Base-by-base conservation (phyloP, 208 protist species). In the Trichomonas tenax region DNA sequence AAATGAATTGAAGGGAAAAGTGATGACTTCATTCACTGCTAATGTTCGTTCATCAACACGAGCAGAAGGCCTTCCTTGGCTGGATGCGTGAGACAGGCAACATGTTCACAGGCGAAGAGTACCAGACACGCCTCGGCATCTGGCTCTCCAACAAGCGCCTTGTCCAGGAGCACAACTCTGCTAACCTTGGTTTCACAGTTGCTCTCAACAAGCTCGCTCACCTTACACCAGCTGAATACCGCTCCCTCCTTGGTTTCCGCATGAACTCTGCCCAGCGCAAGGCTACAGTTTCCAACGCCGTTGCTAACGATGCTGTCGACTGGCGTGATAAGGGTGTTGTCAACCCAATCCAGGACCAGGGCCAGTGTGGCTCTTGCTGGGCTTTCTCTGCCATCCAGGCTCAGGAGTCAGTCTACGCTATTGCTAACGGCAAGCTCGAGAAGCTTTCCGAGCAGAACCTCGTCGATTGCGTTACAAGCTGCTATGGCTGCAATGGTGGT, bases 361-460 rank as follows among this genome's bases (percentile, higher is more conserved):
- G 96, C 51, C 96, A 97, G 17, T 98, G 97, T 96, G 97, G 97
- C 46, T 97, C 96, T 14, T 98, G 97, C 96, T 98, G 97, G 97
- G 96, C 97, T 17, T 97, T 97, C 41, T 82, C 45, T 34, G 81
- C 81, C 34, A 41, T 86, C 21, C 81, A 86, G 36, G 81, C n/a
- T 86, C 31, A 17, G 21, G 81, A 86, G 36, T 34, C n/a, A 0
- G n/a, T 10, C 9, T 41, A 86, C 81, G 23, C 34, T 3, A 41
- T 86, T 41, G 11, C 23, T 17, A 41, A 10, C 14, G 81, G 81
- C 11, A 86, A 41, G 36, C 81, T 86, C 34, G 31, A 34, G 11
- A 41, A 14, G 11, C 36, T 41, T 14, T 86, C 81, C 31, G 96
- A 96, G 44, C 96, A 96, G 63, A 82, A 96, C 49, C 49, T 96